Evolutionary conservation across 2,329 filamentous ascomycete species (phyloP).

Genomic region (Colletotrichum lindemuthianum): DNA sequence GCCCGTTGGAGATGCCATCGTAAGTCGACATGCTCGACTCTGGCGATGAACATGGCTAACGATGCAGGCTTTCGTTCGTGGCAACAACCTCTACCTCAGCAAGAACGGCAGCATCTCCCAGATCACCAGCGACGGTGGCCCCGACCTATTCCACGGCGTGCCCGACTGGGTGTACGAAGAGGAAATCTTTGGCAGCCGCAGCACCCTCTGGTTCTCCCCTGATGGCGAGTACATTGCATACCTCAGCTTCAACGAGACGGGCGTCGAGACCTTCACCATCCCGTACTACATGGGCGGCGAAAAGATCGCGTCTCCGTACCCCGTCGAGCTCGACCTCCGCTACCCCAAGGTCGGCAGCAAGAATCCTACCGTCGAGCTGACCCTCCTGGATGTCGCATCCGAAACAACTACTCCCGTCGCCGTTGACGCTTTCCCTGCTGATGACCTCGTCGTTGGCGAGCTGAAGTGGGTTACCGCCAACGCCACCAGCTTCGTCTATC

Average conservation of each 20-base stretch:
- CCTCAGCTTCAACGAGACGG: conserved; percentile 86
- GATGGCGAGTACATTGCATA: conserved; percentile 93
- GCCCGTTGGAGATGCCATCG: conserved; percentile 64
- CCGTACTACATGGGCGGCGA: conserved; percentile 73
- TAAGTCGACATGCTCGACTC: neutral
- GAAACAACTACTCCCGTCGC: conserved; percentile 56
- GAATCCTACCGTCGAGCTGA: conserved; percentile 72
- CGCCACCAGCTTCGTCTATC: conserved; percentile 70
- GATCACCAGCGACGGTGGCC: conserved; percentile 68
- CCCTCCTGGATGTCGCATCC: conserved; percentile 63
- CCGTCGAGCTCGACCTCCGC: conserved; percentile 68
- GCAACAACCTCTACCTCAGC: conserved; percentile 72
- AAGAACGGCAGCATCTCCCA: conserved; percentile 63
- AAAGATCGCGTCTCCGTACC: conserved; percentile 68
- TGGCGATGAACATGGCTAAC: neutral
- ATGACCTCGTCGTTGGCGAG: conserved; percentile 74
- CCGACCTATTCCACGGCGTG: conserved; percentile 71
- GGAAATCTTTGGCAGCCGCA: conserved; percentile 74
- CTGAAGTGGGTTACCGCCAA: conserved; percentile 73
- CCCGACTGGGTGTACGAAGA: conserved; percentile 89
- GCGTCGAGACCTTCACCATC: conserved; percentile 72
- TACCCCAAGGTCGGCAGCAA: conserved; percentile 76
- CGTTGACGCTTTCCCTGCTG: conserved; percentile 66
- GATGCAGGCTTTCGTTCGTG: conserved; percentile 68
- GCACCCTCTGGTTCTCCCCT: conserved; percentile 93